These are phyloP conservation scores for Viola pubescens DNA, from an alignment of 441 rosid species.

Conservation along the genomic window DNA sequence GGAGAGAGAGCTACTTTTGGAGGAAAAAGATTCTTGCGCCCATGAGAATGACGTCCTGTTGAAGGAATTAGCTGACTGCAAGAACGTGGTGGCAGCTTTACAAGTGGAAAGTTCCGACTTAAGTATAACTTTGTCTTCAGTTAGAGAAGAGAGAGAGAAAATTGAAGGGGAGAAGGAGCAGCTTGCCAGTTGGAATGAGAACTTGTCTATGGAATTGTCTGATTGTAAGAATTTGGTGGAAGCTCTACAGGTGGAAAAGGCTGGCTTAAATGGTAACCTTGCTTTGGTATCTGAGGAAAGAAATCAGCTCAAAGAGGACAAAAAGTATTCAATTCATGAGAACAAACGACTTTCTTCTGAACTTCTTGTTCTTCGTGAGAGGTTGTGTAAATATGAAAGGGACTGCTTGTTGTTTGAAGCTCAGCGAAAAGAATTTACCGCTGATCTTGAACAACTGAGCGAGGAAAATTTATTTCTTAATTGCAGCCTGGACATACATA, in stretches of 20 bases:
- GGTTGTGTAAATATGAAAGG: slow-evolving; percentile 37
- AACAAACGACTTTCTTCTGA: slow-evolving; percentile 55
- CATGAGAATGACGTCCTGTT: slow-evolving; percentile 50
- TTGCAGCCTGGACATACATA: slow-evolving; percentile 38
- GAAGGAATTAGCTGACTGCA: slow-evolving; percentile 52
- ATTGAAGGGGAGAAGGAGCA: slow-evolving; percentile 53
- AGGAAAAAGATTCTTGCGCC: slow-evolving; percentile 34
- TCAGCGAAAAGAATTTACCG: slow-evolving; percentile 40
- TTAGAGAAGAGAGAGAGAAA: slow-evolving; percentile 39
- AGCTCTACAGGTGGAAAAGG: slow-evolving; percentile 29
- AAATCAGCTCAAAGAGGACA: slow-evolving; percentile 31
- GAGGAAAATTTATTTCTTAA: slow-evolving; percentile 47
- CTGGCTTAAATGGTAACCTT: slow-evolving; percentile 24
- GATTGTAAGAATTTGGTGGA: slow-evolving; percentile 24
- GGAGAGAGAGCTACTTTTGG: slow-evolving; percentile 42
- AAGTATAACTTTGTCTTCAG: slow-evolving; percentile 35
- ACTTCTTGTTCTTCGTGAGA: slow-evolving; percentile 49
- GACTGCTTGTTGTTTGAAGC: slow-evolving; percentile 35
- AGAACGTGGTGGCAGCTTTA: slow-evolving; percentile 44
- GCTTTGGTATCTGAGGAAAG: slow-evolving; percentile 20
- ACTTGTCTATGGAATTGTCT: slow-evolving; percentile 23
- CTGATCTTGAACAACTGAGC: slow-evolving; percentile 42
- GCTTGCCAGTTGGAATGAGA: slow-evolving; percentile 35
- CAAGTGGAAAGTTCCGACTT: slow-evolving; percentile 42
- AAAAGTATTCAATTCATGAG: slow-evolving; percentile 23